Evolutionary conservation across 257 asterid species (phyloP), one percentile per base, ranked within the genome.

Genomic region (Solanum habrochaites): DNA sequence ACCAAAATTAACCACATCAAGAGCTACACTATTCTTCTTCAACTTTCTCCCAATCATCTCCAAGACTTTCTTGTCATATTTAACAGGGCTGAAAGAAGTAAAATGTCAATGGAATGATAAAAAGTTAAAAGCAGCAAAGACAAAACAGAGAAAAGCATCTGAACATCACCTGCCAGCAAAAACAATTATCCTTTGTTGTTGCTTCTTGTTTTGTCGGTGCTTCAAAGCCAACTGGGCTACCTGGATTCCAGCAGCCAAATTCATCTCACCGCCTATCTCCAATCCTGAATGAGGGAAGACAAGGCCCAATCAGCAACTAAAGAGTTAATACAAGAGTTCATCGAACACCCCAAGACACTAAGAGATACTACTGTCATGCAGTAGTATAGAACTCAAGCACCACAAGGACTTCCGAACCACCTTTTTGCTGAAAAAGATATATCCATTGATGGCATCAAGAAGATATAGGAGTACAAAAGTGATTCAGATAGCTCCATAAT

Each of bases 131-230:
- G 60, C 23, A 69, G 21, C 11, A 74, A 37, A 29, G 8, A 83
- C 81, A 29, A 73, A 35, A 42, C 43, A 42, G 49, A 82, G 42
- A 86, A 40, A 6, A 83, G 60, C 9, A 85, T 66, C 86, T 29
- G 40, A 69, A 73, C 16, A 85, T 66, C 87, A 97, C 99, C 99
- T 95, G 93, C 99, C 99, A 72, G 93, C 96, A 91, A 97, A 97
- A 43, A 97, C 98, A 77, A 97, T 96, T 86, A 97, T 96, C 92
- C 99, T 95, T 85, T 96, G 99, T 58, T 97, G 98, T 66, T 97
- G 99, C 92, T 96, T 97, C 93, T 97, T 97, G 91, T 97, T 97
- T 88, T 96, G 99, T 71, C 99, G 96, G 91, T 97, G 99, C 94
- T 97, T 97, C 85, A 97, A 96, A 86, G 99, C 98, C 91, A 96